phyloP scores from a whole-genome alignment of 768 basidiomycete species.

The Lentinula sp. region DNA sequence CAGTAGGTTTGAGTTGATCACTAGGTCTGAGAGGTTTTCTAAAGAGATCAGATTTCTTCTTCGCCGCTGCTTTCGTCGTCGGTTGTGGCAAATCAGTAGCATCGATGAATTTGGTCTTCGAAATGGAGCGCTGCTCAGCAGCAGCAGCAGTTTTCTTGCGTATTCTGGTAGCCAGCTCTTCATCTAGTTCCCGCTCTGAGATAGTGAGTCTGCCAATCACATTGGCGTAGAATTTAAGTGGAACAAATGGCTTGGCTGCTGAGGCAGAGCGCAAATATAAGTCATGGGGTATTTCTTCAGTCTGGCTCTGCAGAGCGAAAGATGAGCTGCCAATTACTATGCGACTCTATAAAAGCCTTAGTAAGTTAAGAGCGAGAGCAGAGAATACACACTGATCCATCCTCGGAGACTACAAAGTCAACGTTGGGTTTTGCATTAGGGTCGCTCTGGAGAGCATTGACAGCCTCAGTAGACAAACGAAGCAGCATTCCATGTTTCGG shows the following conservation, averaged over 20 bases:
- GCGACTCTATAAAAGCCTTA: conserved; percentile 34
- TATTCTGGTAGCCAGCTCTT: conserved; percentile 46
- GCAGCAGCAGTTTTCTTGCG: conserved; percentile 41
- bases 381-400: conserved; percentile 42
- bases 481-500: conserved; percentile 74
- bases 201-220: conserved; percentile 70
- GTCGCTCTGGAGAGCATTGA: conserved; percentile 57
- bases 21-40: conserved; percentile 26
- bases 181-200: conserved; percentile 24
- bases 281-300: conserved; percentile 59
- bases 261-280: conserved; percentile 64
- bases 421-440: conserved; percentile 31
- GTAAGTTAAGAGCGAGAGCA: not conserved
- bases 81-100: conserved; percentile 30
- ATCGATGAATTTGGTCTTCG: conserved; percentile 46
- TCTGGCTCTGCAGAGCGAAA: conserved; percentile 50
- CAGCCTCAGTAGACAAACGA: conserved; percentile 65
- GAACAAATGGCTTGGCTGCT: conserved; percentile 50
- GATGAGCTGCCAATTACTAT: conserved; percentile 58
- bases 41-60: conserved; percentile 31
- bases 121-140: conserved; percentile 32
- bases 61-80: conserved; percentile 26
- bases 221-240: conserved; percentile 69
- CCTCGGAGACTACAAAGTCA: conserved; percentile 53
- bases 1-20: conserved; percentile 21